phyloP scores from a whole-genome alignment of 2,329 filamentous ascomycete species.

The Sclerotinia trifoliorum region DNA sequence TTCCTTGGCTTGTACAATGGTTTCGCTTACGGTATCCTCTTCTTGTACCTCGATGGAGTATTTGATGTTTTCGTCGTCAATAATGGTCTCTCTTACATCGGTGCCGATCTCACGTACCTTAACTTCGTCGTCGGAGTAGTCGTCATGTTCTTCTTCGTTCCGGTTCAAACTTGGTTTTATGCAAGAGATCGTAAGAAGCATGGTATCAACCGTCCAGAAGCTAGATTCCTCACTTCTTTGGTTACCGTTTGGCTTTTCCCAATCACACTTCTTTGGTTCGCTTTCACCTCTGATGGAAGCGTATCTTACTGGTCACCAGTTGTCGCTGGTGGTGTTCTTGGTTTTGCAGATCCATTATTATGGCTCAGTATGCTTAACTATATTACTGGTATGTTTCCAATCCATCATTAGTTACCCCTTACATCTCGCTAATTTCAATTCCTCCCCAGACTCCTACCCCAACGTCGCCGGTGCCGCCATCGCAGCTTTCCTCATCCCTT shows the following conservation, averaged over 20 bases:
- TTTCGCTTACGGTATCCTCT: constrained; percentile 45
- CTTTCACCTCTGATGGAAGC: constrained; percentile 44
- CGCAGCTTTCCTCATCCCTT: constrained; percentile 46
- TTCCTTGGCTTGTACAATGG: constrained; percentile 45
- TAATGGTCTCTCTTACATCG: constrained; percentile 44
- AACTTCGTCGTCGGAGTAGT: constrained; percentile 46
- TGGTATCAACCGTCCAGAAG: constrained; percentile 43
- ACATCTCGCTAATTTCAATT: constrained; percentile 3
- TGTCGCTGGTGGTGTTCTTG: constrained; percentile 43
- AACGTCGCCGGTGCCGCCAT: constrained; percentile 45
- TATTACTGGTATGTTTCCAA: constrained; percentile 24
- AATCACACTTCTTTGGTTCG: constrained; percentile 46
- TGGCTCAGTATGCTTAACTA: constrained; percentile 48
- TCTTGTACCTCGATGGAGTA: constrained; percentile 46
- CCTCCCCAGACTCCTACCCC: constrained; percentile 42
- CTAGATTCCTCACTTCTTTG: constrained; percentile 44
- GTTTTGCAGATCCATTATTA: constrained; percentile 45
- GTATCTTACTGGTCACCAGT: constrained; percentile 45
- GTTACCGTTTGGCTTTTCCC: constrained; percentile 47
- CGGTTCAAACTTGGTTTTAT: constrained; percentile 46
- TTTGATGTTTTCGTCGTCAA: constrained; percentile 46
- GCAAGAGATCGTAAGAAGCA: constrained; percentile 42
- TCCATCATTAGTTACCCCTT: background rate
- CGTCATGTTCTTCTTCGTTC: constrained; percentile 45
- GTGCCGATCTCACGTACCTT: constrained; percentile 44